phyloP scores from a whole-genome alignment of 805 yeast genomes.

The Zygotorulaspora sp. region DNA sequence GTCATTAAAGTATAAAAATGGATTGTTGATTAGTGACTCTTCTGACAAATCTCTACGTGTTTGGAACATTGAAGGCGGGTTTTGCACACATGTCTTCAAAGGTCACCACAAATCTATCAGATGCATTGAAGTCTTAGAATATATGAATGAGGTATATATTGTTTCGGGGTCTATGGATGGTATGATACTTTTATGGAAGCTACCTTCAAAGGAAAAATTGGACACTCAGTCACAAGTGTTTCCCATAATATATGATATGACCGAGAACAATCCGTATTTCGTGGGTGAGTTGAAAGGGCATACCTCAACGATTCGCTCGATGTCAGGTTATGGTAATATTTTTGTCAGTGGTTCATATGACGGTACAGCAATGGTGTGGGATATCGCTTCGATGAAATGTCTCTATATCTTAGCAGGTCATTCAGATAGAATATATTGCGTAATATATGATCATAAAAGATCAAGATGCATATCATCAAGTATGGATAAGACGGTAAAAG shows the following conservation, averaged over 20 bases:
- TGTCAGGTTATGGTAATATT: slow-evolving; percentile 78
- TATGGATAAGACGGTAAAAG: slow-evolving; percentile 79
- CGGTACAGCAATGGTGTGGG: slow-evolving; percentile 89
- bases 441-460: slow-evolving; percentile 70
- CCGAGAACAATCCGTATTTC: slow-evolving; percentile 52
- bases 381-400: slow-evolving; percentile 67
- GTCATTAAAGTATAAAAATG: slow-evolving; percentile 86
- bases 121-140: slow-evolving; percentile 78
- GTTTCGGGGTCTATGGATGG: slow-evolving; percentile 88
- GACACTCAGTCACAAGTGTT: slow-evolving; percentile 17
- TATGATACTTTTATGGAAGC: slow-evolving; percentile 75
- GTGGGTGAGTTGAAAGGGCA: slow-evolving; percentile 71
- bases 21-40: slow-evolving; percentile 76
- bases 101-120: slow-evolving; percentile 93
- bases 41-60: slow-evolving; percentile 91
- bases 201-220: slow-evolving; percentile 61
- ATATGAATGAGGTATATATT: slow-evolving; percentile 63
- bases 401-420: slow-evolving; percentile 76
- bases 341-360: slow-evolving; percentile 90
- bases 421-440: slow-evolving; percentile 79
- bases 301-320: slow-evolving; percentile 75
- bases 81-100: slow-evolving; percentile 83
- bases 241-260: slow-evolving; percentile 34
- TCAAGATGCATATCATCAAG: slow-evolving; percentile 86
- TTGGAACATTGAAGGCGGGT: slow-evolving; percentile 83